Conservation (phyloP, 2,329 filamentous ascomycete genomes). For the Cercospora citrullina region DNA sequence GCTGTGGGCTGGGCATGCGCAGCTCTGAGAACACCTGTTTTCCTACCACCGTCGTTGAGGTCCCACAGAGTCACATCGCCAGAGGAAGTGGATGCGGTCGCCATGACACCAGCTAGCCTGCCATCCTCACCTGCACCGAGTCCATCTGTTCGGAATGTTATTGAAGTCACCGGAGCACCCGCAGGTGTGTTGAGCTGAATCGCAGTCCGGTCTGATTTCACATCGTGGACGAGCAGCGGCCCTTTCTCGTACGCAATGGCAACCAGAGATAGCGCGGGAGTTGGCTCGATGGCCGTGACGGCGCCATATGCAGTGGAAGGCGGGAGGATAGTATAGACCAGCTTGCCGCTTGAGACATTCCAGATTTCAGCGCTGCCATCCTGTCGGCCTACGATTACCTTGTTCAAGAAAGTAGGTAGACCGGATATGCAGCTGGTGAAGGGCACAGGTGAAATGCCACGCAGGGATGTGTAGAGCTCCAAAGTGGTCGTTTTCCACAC, state of each 20-base stretch:
- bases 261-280: slow-evolving; percentile 79
- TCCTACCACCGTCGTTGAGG: slow-evolving; percentile 80
- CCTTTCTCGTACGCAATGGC: slow-evolving; percentile 86
- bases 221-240: slow-evolving; percentile 75
- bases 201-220: slow-evolving; percentile 72
- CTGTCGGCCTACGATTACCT: slow-evolving; percentile 82
- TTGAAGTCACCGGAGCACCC: slow-evolving; percentile 70
- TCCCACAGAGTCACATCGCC: slow-evolving; percentile 97
- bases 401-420: slow-evolving; percentile 95
- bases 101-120: slow-evolving; percentile 85
- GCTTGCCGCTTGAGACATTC: slow-evolving; percentile 89
- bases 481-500: slow-evolving; percentile 83
- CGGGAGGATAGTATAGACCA: slow-evolving; percentile 86
- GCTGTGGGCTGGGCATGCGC: slow-evolving; percentile 79
- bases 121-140: slow-evolving; percentile 86
- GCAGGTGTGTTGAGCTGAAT: slow-evolving; percentile 58
- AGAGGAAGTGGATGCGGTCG: slow-evolving; percentile 73
- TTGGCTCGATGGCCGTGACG: slow-evolving; percentile 83
- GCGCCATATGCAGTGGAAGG: slow-evolving; percentile 70
- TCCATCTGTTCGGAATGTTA: slow-evolving; percentile 88
- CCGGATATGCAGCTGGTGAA: slow-evolving; percentile 78
- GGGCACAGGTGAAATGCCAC: slow-evolving; percentile 57
- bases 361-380: slow-evolving; percentile 95
- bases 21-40: slow-evolving; percentile 81
- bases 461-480: slow-evolving; percentile 87